These are phyloP conservation scores for Bruguiera parviflora DNA, from an alignment of 345 rosid genomes.

Conservation along the genomic window DNA sequence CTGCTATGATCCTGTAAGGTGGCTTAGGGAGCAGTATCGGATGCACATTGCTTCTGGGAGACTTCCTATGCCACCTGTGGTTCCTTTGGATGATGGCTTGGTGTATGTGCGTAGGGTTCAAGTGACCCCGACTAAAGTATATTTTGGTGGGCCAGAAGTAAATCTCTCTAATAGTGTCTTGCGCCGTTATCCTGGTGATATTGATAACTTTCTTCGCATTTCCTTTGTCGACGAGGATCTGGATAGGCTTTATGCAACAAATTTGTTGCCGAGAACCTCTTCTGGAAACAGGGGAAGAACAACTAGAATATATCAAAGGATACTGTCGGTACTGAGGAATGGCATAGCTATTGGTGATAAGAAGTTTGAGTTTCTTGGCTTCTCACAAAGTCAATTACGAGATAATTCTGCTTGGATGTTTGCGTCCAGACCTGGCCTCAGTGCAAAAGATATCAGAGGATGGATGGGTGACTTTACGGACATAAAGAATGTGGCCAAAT, in stretches of 20 bases:
- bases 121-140: conserved; percentile 49
- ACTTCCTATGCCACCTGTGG: conserved; percentile 24
- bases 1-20: conserved; percentile 45
- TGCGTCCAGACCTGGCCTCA: conserved; percentile 43
- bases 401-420: conserved; percentile 67
- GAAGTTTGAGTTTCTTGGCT: conserved; percentile 57
- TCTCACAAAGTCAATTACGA: conserved; percentile 46
- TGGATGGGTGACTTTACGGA: conserved; percentile 38
- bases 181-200: conserved; percentile 33
- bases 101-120: conserved; percentile 41
- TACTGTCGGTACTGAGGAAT: conserved; percentile 35
- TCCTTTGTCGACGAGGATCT: conserved; percentile 52
- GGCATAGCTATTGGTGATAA: conserved; percentile 41
- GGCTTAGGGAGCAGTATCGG: conserved; percentile 35
- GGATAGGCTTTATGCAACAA: conserved; percentile 31
- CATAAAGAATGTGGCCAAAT: conserved; percentile 57
- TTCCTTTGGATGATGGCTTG: conserved; percentile 39
- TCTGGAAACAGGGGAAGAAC: conserved; percentile 14
- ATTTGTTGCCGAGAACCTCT: conserved; percentile 15
- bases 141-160: conserved; percentile 52
- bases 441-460: conserved; percentile 37
- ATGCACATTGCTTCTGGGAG: neutral
- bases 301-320: conserved; percentile 38
- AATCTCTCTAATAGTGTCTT: conserved; percentile 50
- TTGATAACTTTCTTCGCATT: conserved; percentile 42